Evolutionary conservation across 2,329 filamentous ascomycete species (phyloP), one percentile per base, ranked within the genome.

Genomic region (Sporothrix sp.): DNA sequence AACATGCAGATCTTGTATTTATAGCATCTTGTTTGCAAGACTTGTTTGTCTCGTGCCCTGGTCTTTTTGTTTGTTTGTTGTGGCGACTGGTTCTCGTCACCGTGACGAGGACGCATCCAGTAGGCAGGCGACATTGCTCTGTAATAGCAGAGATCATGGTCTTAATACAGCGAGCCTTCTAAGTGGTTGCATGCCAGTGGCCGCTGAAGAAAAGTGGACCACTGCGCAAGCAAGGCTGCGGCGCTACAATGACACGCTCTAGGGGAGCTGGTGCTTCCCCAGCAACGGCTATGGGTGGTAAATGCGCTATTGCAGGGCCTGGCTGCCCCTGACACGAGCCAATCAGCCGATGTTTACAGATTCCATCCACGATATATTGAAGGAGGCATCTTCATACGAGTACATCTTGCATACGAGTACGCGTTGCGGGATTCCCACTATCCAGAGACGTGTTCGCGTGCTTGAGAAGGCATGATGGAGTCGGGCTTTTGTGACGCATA

Each of bases 151-250:
- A 44, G 38, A 50, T 37, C 48, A 44, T 38, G 23, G 30, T 8
- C 32, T 43, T 50, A 45, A 6, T 18, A 21, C 25, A 28, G 7
- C 5, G 18, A n/a, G 39, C n/a, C 21, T 32, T 33, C 38, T 44
- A 50, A 50, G 48, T 44, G 48, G 48, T 50, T 50, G 40, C 48
- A 50, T 44, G 33, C 23, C 28, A 20, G 36, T n/a, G 48, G 7
- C 30, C 28, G 38, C n/a, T 18, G 20, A 35, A 36, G 32, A 45
- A 39, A 44, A 50, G 48, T 36, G 48, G 48, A 39, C 16, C 39
- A 38, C 5, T 25, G 14, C 27, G 45, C 11, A 16, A 8, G 8
- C 30, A 38, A 27, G 25, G 37, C 28, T 30, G 5, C 36, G 18
- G 30, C 9, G 20, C 36, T 16, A 23, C 36, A 48, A 30, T 16